Evolutionary conservation across 495 filamentous ascomycete genomes (phyloP), one percentile per base, ranked within the genome.

Genomic region (Talaromyces borbonicus): DNA sequence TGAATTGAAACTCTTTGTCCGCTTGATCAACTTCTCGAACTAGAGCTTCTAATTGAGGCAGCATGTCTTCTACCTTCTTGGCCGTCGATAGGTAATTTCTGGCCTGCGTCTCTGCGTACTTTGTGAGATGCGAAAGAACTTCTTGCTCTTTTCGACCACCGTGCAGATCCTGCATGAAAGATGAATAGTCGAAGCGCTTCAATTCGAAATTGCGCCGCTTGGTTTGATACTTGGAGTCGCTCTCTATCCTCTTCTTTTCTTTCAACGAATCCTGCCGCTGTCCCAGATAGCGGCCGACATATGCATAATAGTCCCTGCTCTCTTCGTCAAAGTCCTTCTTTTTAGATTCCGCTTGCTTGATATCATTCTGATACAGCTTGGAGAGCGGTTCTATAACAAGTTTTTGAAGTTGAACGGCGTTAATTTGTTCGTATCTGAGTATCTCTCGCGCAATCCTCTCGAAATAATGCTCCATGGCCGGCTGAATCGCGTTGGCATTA

Each of bases 301-400:
- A 96, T 43, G 80, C 80, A 67, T 99, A 99, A 65, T 94, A 99
- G 58, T 97, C 90, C 56, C 89, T 86, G 63, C 89, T 96, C 56
- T 97, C 92, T 52, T 99, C 92, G 46, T 99, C 92, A 52, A 97
- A 99, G 56, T 97, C 93, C 47, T 89, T 88, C 68, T 90, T 96
- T 67, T 97, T 97, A 20, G 84, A 69, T 54, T 99, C 92, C 14
- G 90, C 92, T 66, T 95, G 89, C 64, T 99, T 99, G 68, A 99
- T 95, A 51, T 99, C 92, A 47, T 87, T 72, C 49, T 87, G 83
- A 63, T 99, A 99, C 2, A 99, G 72, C 59, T 85, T 93, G 45
- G 77, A 80, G 49, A 99, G 76, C 5, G 93, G 93, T 23, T 97
- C 92, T 47, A 97, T 95, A 53, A 99, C 85, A 5, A 95, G 77